Evolutionary conservation across 2,329 filamentous ascomycete genomes (phyloP), one percentile per base, ranked within the genome.

Genomic region (Verticillium albo-atrum): DNA sequence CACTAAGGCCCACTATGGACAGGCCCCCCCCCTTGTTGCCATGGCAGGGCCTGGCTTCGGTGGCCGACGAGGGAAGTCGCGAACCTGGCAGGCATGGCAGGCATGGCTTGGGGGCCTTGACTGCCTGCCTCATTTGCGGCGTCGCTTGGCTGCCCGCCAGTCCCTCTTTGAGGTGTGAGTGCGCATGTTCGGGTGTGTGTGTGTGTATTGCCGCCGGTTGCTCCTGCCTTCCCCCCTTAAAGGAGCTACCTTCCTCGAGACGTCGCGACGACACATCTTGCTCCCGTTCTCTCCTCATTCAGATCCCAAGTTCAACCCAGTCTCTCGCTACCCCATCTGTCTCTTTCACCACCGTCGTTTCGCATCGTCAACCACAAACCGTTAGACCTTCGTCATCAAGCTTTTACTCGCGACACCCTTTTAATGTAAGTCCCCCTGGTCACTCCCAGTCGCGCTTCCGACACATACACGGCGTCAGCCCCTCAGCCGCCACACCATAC

Each of bases 71-170:
- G 20, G n/a, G 42, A 47, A 47, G 42, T 47, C 34, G 42, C 42
- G 42, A 47, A 47, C 42, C 42, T 47, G 42, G 42, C 42, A 47
- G 42, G 42, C 42, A 47, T 47, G 42, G 42, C 42, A 47, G 42
- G 42, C 42, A 47, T 47, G 42, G 42, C 42, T 23, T 10, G 42
- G 42, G 42, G n/a, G 25, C 6, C 34, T 25, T 42, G 54, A 9
- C 23, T 28, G 34, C 34, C 20, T 56, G 15, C 54, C 54, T 56
- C 54, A 56, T 56, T 56, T 56, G 54, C 54, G 35, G 42, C 42
- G 17, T 47, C 42, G 42, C 42, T 47, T 47, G 42, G 42, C 42
- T 47, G 42, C 20, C 42, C 20, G 42, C 20, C 17, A 2, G 20
- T 47, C 6, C n/a, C n/a, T 20, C 6, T 7, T 47, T 20, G 9